Percentiles rank a stretch among this genome's conserved stretches.
phyloP scores from a whole-genome alignment of 176 grass and related monocot genomes.

The Juncus effusus region DNA sequence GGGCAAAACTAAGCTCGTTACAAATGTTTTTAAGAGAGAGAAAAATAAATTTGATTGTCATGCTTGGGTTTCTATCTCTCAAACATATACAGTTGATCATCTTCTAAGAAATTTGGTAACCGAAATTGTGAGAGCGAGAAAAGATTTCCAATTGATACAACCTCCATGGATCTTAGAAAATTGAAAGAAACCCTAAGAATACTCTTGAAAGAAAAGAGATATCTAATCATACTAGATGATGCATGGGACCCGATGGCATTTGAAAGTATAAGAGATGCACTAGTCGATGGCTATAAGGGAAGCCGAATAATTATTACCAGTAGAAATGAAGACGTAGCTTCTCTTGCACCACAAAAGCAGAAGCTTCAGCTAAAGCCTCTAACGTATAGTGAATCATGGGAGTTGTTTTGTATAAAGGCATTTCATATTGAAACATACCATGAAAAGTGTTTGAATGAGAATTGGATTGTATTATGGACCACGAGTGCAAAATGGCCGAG shows the following conservation, averaged over 20 bases:
- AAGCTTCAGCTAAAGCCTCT: constrained; percentile 31
- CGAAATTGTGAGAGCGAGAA: neutral
- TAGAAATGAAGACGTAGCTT: constrained; percentile 17
- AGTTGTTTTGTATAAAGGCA: constrained; percentile 19
- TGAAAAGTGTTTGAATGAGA: too few relatives aligned
- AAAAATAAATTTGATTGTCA: constrained; percentile 8
- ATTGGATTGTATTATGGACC: too few relatives aligned
- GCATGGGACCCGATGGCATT: constrained; percentile 1
- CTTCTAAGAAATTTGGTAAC: constrained; percentile 7
- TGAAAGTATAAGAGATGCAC: neutral
- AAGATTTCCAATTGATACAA: neutral
- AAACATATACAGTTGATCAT: constrained; percentile 4
- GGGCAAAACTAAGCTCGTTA: constrained; percentile 37
- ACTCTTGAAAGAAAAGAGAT: constrained; percentile 5
- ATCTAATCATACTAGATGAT: constrained; percentile 23
- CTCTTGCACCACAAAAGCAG: constrained; percentile 6
- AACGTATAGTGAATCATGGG: neutral
- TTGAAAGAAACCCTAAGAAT: neutral
- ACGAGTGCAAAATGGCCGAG: too few relatives aligned
- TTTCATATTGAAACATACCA: neutral
- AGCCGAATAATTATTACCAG: constrained; percentile 33
- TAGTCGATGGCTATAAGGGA: neutral
- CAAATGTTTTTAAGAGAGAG: constrained; percentile 17
- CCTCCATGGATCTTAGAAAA: neutral
- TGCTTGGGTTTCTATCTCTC: constrained; percentile 36